Percentiles rank a stretch among this genome's conserved stretches.
These are phyloP conservation scores for Arxiozyma telluris DNA, from an alignment of 1,139 yeast species.

Conservation along the genomic window DNA sequence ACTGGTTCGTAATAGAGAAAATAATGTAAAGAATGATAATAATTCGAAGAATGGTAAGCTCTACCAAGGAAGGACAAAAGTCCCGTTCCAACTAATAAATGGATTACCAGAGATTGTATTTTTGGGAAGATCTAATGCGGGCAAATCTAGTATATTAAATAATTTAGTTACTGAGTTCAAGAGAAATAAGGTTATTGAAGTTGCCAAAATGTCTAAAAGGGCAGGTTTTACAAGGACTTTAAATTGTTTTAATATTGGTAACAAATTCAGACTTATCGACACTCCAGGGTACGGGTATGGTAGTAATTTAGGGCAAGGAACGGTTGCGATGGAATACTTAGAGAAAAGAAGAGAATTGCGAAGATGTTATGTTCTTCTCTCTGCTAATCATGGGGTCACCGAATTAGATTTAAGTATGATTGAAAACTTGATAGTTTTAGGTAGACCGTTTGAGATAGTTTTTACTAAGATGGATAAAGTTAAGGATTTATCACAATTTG, in stretches of 20 bases:
- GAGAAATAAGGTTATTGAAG: slow-evolving; percentile 29
- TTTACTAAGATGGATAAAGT: slow-evolving; percentile 67
- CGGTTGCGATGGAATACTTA: slow-evolving; percentile 55
- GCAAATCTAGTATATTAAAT: slow-evolving; percentile 71
- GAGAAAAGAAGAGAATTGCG: slow-evolving; percentile 43
- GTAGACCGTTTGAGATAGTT: slow-evolving; percentile 62
- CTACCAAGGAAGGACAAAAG: slow-evolving; percentile 20
- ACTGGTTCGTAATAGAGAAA: slow-evolving; percentile 28
- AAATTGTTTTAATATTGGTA: slow-evolving; percentile 62
- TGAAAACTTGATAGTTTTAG: slow-evolving; percentile 41
- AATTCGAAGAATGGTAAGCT: slow-evolving; percentile 3
- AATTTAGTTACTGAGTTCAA: slow-evolving; percentile 37
- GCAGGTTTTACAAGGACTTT: slow-evolving; percentile 76
- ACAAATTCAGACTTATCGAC: slow-evolving; percentile 58
- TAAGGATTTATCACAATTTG: slow-evolving; percentile 17
- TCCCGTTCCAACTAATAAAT: slow-evolving; percentile 21
- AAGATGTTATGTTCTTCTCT: slow-evolving; percentile 53
- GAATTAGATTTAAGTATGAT: slow-evolving; percentile 48
- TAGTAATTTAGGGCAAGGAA: slow-evolving; percentile 58
- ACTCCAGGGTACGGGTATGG: slow-evolving; percentile 80
- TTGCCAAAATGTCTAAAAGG: slow-evolving; percentile 48
- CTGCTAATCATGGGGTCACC: slow-evolving; percentile 49
- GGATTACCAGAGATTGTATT: slow-evolving; percentile 60
- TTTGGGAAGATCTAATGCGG: slow-evolving; percentile 75
- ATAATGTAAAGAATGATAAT: background rate